Percentiles rank a stretch among this genome's conserved stretches.
These are phyloP conservation scores for Colletotrichum tropicicola DNA, from an alignment of 2,329 filamentous ascomycete genomes.

Conservation along the genomic window DNA sequence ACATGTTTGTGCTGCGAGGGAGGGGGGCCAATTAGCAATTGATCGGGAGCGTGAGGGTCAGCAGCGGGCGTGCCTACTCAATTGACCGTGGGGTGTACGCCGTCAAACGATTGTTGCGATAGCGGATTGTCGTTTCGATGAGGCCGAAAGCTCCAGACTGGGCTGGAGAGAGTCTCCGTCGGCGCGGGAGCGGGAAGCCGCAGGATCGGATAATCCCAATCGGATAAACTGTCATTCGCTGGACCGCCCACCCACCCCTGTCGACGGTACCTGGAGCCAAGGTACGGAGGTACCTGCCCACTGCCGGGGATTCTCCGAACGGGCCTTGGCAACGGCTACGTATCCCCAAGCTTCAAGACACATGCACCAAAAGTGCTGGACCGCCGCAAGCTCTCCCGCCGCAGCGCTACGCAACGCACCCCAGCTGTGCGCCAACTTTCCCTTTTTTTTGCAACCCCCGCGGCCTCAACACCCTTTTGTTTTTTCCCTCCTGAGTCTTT, in stretches of 20 bases:
- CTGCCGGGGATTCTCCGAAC: constrained; percentile 24
- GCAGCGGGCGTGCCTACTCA: constrained; percentile 37
- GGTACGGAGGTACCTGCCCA: neutral
- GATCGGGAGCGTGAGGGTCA: neutral
- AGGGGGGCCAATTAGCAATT: neutral
- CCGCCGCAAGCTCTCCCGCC: constrained; percentile 25
- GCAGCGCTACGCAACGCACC: constrained; percentile 28
- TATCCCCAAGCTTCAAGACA: constrained; percentile 36
- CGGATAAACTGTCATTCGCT: neutral
- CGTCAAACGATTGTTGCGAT: constrained; percentile 28
- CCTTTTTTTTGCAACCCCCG: constrained; percentile 21
- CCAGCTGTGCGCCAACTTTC: constrained; percentile 32
- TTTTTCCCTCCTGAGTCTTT: constrained; percentile 19
- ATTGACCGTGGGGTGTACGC: constrained; percentile 41
- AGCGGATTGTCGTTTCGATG: neutral
- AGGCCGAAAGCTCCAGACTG: constrained; percentile 25
- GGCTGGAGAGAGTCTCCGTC: neutral
- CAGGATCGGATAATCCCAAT: constrained; percentile 7
- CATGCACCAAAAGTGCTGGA: constrained; percentile 32
- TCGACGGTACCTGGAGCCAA: neutral
- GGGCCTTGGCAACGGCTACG: constrained; percentile 33
- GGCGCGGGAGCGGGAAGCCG: neutral
- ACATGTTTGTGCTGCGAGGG: constrained; percentile 41
- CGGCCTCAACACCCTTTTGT: constrained; percentile 17
- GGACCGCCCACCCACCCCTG: too few species aligned